phyloP scores from a whole-genome alignment of 192 early-diverging fungal species.

The Linnemannia elongata region DNA sequence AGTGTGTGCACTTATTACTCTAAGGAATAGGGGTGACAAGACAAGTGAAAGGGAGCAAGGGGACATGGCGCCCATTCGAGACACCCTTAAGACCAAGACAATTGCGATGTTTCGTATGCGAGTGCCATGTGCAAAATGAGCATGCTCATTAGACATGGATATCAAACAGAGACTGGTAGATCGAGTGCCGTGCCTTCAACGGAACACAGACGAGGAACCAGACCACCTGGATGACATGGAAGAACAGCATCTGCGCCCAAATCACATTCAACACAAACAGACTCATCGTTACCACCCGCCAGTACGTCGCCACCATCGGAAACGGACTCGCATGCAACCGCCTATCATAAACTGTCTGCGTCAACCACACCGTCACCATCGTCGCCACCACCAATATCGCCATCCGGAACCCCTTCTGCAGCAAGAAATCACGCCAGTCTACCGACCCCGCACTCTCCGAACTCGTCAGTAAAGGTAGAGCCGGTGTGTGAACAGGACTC shows the following conservation, averaged over 20 bases:
- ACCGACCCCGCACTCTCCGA: background rate
- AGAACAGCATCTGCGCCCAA: constrained; percentile 30
- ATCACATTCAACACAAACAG: constrained; percentile 28
- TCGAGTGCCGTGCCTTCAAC: constrained; percentile 2
- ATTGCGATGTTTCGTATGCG: too few relatives aligned
- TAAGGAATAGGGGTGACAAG: too few relatives aligned
- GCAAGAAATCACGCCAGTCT: constrained; percentile 39
- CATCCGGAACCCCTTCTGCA: constrained; percentile 19
- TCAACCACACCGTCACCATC: constrained; percentile 8
- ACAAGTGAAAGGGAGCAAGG: too few relatives aligned
- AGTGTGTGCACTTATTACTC: too few relatives aligned
- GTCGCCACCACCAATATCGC: constrained; percentile 9
- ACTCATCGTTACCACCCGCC: constrained; percentile 16
- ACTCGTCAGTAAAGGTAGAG: background rate
- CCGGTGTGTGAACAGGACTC: background rate
- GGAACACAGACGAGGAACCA: constrained; percentile 33
- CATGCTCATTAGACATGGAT: background rate
- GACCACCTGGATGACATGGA: constrained; percentile 6
- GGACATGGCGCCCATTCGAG: too few relatives aligned
- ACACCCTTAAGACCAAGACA: too few relatives aligned
- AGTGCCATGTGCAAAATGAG: too few relatives aligned
- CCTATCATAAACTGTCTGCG: constrained; percentile 13
- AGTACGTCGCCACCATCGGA: constrained; percentile 14
- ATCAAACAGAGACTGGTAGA: constrained; percentile 41
- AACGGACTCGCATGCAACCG: background rate